Evolutionary conservation across 2,329 filamentous ascomycete species (phyloP).

Genomic region (Penicillium sp.): DNA sequence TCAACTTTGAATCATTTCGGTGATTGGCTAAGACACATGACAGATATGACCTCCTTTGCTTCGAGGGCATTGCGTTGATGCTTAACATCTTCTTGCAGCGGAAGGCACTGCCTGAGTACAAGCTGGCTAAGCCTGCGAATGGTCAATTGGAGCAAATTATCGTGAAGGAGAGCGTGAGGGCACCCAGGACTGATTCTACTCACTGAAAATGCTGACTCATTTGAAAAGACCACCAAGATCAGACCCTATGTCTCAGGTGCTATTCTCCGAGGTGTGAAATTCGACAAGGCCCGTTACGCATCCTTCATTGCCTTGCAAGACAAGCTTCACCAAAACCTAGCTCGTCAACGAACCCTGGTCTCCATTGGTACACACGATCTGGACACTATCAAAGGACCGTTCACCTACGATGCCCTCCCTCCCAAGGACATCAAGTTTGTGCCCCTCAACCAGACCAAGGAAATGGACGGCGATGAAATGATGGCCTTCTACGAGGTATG

Average conservation of each 20-base stretch:
- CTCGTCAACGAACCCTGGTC: constrained; percentile 86
- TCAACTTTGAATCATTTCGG: background rate
- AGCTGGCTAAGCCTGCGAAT: constrained; percentile 62
- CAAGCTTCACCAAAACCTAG: constrained; percentile 94
- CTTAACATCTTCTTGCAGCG: constrained; percentile 89
- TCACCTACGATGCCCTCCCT: constrained; percentile 88
- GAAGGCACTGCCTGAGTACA: constrained; percentile 70
- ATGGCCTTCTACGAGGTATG: constrained; percentile 81
- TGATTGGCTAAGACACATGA: constrained; percentile 17
- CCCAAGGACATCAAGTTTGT: constrained; percentile 89
- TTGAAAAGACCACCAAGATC: constrained; percentile 60
- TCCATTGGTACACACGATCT: constrained; percentile 96
- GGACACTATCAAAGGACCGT: constrained; percentile 86
- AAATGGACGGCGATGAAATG: constrained; percentile 80
- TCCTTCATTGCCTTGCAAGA: constrained; percentile 98
- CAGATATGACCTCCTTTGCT: constrained; percentile 85
- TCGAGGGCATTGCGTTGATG: constrained; percentile 93
- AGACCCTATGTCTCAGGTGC: constrained; percentile 85
- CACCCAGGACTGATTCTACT: background rate
- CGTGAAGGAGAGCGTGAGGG: constrained; percentile 59
- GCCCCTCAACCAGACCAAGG: constrained; percentile 83
- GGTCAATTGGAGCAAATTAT: constrained; percentile 74
- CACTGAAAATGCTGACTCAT: constrained; percentile 5
- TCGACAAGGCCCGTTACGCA: constrained; percentile 85
- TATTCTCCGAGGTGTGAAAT: constrained; percentile 82